These are phyloP conservation scores for Irineochytrium annulatum DNA, from an alignment of 192 early-diverging fungal species.

Conservation along the genomic window DNA sequence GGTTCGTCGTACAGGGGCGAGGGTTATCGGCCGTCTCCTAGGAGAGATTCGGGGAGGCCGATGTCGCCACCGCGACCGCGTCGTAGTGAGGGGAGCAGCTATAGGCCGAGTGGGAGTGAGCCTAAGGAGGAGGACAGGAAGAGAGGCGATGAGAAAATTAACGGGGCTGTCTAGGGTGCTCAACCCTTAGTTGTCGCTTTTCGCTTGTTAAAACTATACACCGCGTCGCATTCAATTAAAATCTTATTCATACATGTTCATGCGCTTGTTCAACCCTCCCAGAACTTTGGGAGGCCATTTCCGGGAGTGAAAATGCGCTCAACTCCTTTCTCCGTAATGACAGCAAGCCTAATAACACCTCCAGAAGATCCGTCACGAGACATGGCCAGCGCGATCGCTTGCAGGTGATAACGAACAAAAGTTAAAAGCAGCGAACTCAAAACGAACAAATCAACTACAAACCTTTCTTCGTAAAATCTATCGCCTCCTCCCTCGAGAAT, in stretches of 20 bases:
- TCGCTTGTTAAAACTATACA: no score
- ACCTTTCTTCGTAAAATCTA: slow-evolving; percentile 94
- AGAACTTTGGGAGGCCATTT: slow-evolving; percentile 46
- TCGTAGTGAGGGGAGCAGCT: neutral
- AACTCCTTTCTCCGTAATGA: slow-evolving; percentile 88
- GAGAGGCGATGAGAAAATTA: neutral
- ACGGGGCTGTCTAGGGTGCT: neutral
- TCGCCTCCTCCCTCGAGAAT: slow-evolving; percentile 83
- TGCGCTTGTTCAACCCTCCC: slow-evolving; percentile 38
- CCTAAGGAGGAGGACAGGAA: neutral
- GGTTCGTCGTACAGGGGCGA: no score
- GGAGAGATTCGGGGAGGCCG: no score
- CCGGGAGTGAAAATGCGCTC: slow-evolving; percentile 86
- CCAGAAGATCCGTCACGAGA: slow-evolving; percentile 95
- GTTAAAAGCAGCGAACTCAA: neutral
- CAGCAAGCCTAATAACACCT: slow-evolving; percentile 88
- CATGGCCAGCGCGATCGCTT: slow-evolving; percentile 89
- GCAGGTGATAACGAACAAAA: neutral
- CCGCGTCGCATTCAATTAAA: no score
- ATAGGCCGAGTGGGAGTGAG: neutral
- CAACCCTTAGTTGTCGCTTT: neutral
- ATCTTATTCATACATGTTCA: no score
- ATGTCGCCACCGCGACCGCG: no score
- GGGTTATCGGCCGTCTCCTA: no score
- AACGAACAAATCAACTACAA: slow-evolving; percentile 18